Percentiles rank a stretch among this genome's conserved stretches.
Evolutionary conservation across 2,329 filamentous ascomycete genomes (phyloP).

Genomic region (Hypomyces rosellus): DNA sequence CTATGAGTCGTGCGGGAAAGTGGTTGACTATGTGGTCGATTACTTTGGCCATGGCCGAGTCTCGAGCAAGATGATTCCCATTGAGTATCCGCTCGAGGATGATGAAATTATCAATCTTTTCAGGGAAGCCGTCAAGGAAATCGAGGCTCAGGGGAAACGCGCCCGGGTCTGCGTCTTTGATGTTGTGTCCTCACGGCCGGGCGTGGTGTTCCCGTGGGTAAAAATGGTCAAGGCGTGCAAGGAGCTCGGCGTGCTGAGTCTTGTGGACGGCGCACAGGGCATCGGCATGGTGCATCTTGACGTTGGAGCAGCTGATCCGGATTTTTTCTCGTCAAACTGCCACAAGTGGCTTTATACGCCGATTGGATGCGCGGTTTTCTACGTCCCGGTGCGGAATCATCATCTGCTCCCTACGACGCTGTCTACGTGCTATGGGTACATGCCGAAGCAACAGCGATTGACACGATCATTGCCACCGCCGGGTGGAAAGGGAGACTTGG

Average conservation of each 20-base stretch:
- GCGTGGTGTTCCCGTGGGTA: constrained; percentile 74
- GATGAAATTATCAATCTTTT: constrained; percentile 58
- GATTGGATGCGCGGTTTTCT: constrained; percentile 72
- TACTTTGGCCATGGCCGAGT: constrained; percentile 39
- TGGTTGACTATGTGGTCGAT: constrained; percentile 20
- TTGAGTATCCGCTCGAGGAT: constrained; percentile 66
- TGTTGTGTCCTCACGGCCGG: constrained; percentile 71
- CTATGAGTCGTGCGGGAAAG: constrained; percentile 72
- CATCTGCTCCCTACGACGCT: constrained; percentile 64
- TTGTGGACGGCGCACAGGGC: constrained; percentile 81
- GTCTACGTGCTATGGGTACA: constrained; percentile 75
- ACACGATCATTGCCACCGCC: constrained; percentile 36
- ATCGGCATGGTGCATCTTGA: constrained; percentile 73
- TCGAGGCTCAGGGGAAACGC: constrained; percentile 50
- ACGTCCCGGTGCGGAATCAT: constrained; percentile 74
- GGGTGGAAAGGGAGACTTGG: constrained; percentile 51
- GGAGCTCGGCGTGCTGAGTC: constrained; percentile 60
- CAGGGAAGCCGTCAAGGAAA: constrained; percentile 46
- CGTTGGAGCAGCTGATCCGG: constrained; percentile 59
- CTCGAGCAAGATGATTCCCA: constrained; percentile 48
- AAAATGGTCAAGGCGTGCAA: constrained; percentile 57
- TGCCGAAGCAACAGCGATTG: constrained; percentile 32
- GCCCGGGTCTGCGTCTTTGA: constrained; percentile 67
- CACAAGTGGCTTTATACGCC: constrained; percentile 89
- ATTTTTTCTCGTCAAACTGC: constrained; percentile 83